Evolutionary conservation across 768 basidiomycete genomes (phyloP).

Genomic region (Termitomyces sp.): DNA sequence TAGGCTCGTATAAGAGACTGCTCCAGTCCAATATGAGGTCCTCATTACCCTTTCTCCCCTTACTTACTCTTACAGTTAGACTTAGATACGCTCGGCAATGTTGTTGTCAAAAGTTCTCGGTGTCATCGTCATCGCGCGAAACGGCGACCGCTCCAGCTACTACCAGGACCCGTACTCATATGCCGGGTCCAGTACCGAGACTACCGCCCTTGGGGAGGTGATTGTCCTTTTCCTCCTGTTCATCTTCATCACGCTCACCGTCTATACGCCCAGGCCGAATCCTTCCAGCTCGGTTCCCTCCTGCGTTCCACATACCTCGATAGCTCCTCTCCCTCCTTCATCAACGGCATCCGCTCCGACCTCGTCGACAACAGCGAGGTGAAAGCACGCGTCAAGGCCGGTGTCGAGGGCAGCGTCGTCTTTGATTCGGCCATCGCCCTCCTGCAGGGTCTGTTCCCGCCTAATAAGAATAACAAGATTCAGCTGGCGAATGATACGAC

Average conservation of each 20-base stretch:
- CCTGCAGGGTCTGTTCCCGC: constrained; percentile 84
- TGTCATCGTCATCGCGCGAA: constrained; percentile 74
- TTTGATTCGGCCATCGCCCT: constrained; percentile 84
- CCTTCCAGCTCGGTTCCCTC: constrained; percentile 56
- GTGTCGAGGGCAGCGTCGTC: constrained; percentile 81
- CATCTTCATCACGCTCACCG: background rate
- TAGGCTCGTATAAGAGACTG: background rate
- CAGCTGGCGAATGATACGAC: constrained; percentile 74
- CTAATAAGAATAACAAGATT: constrained; percentile 68
- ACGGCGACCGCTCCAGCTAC: constrained; percentile 69
- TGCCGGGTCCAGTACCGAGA: constrained; percentile 56
- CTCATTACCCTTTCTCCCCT: background rate
- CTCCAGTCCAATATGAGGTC: background rate
- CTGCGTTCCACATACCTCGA: constrained; percentile 68
- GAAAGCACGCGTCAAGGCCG: constrained; percentile 76
- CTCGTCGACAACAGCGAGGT: constrained; percentile 73
- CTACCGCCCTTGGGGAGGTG: constrained; percentile 75
- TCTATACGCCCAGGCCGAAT: constrained; percentile 47
- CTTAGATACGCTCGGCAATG: constrained; percentile 20
- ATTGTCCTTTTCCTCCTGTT: background rate
- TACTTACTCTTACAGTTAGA: constrained; percentile 2
- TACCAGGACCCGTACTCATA: constrained; percentile 73
- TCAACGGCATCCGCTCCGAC: constrained; percentile 59
- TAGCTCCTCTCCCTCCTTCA: constrained; percentile 63
- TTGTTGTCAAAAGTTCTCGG: constrained; percentile 65